Evolutionary conservation across 2,329 filamentous ascomycete species (phyloP).

Genomic region (Aspergillus aculeatus): DNA sequence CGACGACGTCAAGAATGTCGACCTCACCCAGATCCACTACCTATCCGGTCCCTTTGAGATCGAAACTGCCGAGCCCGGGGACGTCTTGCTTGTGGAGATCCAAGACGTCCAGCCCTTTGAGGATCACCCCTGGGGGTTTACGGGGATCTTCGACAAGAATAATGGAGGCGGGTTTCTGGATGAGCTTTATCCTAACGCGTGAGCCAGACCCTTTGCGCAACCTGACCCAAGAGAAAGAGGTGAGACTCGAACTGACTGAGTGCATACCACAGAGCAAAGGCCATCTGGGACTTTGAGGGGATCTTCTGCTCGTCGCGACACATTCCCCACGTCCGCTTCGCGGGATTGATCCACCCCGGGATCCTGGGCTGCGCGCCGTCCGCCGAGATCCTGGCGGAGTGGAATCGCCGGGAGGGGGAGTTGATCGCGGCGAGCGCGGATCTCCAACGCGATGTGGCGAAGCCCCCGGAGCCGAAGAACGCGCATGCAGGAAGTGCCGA

Average conservation of each 20-base stretch:
- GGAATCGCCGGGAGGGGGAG: constrained; percentile 81
- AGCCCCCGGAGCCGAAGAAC: constrained; percentile 70
- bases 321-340: constrained; percentile 82
- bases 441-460: constrained; percentile 66
- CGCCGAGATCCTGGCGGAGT: constrained; percentile 70
- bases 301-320: constrained; percentile 83
- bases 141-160: constrained; percentile 72
- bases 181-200: constrained; percentile 81
- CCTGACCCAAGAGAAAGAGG: no score
- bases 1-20: constrained; percentile 82
- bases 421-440: constrained; percentile 68
- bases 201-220: constrained; percentile 38
- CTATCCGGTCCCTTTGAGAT: constrained; percentile 87
- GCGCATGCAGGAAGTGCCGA: constrained; percentile 69
- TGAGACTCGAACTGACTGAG: neutral
- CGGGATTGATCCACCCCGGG: constrained; percentile 86
- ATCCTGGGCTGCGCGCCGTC: constrained; percentile 89
- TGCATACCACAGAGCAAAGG: constrained; percentile 53
- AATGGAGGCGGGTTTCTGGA: constrained; percentile 91
- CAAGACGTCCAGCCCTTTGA: constrained; percentile 89
- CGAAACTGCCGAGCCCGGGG: constrained; percentile 78
- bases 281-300: constrained; percentile 75
- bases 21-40: constrained; percentile 82
- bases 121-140: constrained; percentile 86
- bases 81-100: constrained; percentile 83